A percentile compares a stretch with the other conserved stretches of the same genome.
Conservation (phyloP, 129 eudicot species). For the Centella asiatica region DNA sequence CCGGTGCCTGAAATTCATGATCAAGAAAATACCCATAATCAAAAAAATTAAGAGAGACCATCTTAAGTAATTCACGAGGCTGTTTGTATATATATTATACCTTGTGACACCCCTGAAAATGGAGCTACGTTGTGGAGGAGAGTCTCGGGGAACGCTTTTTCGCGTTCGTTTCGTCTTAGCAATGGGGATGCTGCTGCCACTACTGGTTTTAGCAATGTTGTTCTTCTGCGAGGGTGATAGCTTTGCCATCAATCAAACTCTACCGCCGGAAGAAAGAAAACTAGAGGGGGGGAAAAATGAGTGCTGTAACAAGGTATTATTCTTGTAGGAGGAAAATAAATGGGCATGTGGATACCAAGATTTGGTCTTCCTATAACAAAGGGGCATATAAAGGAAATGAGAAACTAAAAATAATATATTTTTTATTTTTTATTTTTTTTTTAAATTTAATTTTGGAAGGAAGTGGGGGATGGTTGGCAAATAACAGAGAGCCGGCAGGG, state of each 20-base stretch:
- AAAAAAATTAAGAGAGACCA: background rate
- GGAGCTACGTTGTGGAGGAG: constrained; percentile 81
- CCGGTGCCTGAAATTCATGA: constrained; percentile 48
- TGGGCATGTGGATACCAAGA: background rate
- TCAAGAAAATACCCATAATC: background rate
- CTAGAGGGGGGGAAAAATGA: background rate
- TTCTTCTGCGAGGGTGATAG: constrained; percentile 27
- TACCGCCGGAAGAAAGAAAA: background rate
- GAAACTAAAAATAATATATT: background rate
- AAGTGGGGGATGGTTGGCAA: constrained; percentile 2
- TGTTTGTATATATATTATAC: constrained; percentile 15
- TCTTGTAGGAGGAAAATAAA: background rate
- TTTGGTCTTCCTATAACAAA: constrained; percentile 18
- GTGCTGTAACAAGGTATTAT: background rate
- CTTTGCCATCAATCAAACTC: constrained; percentile 37
- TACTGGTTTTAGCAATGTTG: background rate
- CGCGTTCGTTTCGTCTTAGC: constrained; percentile 43
- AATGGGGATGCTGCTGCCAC: background rate
- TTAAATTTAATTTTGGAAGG: constrained; percentile 5
- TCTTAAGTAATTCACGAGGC: too few relatives aligned
- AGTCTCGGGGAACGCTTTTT: constrained; percentile 55
- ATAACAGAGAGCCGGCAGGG: constrained; percentile 28
- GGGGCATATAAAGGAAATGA: constrained; percentile 6
- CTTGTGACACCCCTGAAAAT: constrained; percentile 67
- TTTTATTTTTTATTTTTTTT: background rate